Evolutionary conservation across 805 yeast genomes (phyloP).

Genomic region (Metschnikowia amazonensis): DNA sequence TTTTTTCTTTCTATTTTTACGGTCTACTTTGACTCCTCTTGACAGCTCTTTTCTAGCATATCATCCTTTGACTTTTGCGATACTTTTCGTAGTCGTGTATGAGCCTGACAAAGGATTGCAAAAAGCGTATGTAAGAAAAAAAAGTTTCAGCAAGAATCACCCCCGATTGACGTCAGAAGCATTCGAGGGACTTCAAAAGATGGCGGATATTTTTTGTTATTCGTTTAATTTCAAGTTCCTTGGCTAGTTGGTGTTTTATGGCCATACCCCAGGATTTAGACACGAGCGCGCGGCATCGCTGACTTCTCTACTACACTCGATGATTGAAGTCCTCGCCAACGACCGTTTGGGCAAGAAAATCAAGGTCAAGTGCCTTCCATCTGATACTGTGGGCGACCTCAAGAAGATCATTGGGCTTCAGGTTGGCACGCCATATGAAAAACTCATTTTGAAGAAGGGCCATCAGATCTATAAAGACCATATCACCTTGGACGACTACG

Average conservation of each 20-base stretch:
- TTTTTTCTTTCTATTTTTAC: too few species aligned
- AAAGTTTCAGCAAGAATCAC: too few species aligned
- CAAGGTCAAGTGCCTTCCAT: constrained; percentile 79
- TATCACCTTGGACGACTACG: constrained; percentile 90
- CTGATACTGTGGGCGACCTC: constrained; percentile 86
- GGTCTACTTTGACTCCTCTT: neutral
- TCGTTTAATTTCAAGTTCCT: too few species aligned
- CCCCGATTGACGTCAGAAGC: too few species aligned
- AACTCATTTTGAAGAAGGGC: constrained; percentile 76
- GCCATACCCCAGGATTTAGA: neutral
- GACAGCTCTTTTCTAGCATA: too few species aligned
- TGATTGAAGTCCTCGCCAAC: constrained; percentile 43
- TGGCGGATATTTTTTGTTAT: too few species aligned
- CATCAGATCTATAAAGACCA: constrained; percentile 83
- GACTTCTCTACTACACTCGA: constrained; percentile 9
- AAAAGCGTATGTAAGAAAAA: too few species aligned
- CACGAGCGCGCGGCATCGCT: neutral
- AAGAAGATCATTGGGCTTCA: constrained; percentile 80
- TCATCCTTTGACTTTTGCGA: too few species aligned
- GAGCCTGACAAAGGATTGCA: too few species aligned
- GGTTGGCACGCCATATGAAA: constrained; percentile 68
- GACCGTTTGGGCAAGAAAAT: constrained; percentile 81
- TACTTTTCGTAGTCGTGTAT: too few species aligned
- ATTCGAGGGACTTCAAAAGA: too few species aligned
- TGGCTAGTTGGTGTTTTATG: too few species aligned